These are phyloP conservation scores for Brasenia schreberi DNA, from an alignment of 164 flowering plant species.

Conservation along the genomic window DNA sequence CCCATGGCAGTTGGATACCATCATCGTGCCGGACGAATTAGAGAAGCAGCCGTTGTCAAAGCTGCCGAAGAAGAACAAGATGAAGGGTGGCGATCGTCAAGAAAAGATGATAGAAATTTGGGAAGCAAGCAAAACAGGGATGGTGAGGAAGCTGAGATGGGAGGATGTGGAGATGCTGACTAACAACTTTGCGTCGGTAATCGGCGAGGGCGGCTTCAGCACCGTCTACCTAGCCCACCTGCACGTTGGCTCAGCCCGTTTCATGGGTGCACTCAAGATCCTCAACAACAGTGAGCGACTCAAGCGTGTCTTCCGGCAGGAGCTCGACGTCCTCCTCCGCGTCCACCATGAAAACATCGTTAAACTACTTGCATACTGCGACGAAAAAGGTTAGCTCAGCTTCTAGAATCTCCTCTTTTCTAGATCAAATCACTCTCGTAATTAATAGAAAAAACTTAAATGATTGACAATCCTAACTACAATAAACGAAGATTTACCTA, in stretches of 20 bases:
- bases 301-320: slow-evolving; percentile 38
- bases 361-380: slow-evolving; percentile 53
- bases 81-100: background rate
- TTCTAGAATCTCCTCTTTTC: no score
- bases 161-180: slow-evolving; percentile 32
- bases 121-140: background rate
- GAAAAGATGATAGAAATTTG: background rate
- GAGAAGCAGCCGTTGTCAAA: background rate
- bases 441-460: no score
- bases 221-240: slow-evolving; percentile 45
- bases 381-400: slow-evolving; percentile 27
- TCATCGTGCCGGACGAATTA: no score
- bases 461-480: no score
- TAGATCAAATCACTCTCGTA: no score
- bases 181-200: slow-evolving; percentile 26
- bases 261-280: slow-evolving; percentile 45
- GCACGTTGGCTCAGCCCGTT: slow-evolving; percentile 9
- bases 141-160: slow-evolving; percentile 35
- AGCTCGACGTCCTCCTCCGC: slow-evolving; percentile 35
- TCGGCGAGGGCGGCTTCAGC: slow-evolving; percentile 74
- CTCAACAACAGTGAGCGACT: slow-evolving; percentile 40
- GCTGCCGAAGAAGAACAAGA: background rate
- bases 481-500: no score
- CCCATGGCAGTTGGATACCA: background rate
- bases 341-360: slow-evolving; percentile 48